These are phyloP conservation scores for Neurospora sp. DNA, from an alignment of 495 filamentous ascomycete genomes.

Conservation along the genomic window DNA sequence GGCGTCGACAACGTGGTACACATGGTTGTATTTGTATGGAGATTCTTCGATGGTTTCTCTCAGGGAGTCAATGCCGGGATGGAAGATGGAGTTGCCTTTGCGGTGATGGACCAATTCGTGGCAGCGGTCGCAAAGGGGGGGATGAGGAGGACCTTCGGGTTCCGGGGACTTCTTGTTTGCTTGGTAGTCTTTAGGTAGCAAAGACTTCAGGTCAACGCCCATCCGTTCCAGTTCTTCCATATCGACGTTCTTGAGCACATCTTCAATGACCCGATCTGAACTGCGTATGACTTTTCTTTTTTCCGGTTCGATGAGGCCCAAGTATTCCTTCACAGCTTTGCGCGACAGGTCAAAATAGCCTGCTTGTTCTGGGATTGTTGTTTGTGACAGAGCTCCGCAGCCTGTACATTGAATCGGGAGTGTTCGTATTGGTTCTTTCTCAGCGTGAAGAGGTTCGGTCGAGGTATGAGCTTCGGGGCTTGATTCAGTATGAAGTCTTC, in stretches of 20 bases:
- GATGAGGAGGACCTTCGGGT: neutral
- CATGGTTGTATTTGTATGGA: constrained; percentile 76
- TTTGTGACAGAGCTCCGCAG: constrained; percentile 81
- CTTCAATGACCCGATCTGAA: constrained; percentile 27
- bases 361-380: constrained; percentile 51
- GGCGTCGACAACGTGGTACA: constrained; percentile 96
- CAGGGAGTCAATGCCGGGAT: constrained; percentile 71
- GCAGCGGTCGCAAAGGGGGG: constrained; percentile 75
- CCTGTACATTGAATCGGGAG: constrained; percentile 67
- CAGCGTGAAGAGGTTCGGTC: neutral
- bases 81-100: constrained; percentile 54
- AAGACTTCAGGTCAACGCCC: constrained; percentile 30
- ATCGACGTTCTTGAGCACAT: constrained; percentile 31
- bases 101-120: constrained; percentile 70
- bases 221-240: constrained; percentile 30
- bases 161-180: neutral
- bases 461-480: constrained; percentile 1
- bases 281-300: constrained; percentile 12
- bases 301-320: constrained; percentile 19
- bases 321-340: constrained; percentile 39
- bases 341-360: constrained; percentile 63
- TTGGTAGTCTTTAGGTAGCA: constrained; percentile 8
- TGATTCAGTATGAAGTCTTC: constrained; percentile 22
- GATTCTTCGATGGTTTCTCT: constrained; percentile 75
- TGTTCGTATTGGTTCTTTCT: constrained; percentile 1